phyloP scores from a whole-genome alignment of 1,284 basidiomycete genomes.

The Moesziomyces antarcticus region DNA sequence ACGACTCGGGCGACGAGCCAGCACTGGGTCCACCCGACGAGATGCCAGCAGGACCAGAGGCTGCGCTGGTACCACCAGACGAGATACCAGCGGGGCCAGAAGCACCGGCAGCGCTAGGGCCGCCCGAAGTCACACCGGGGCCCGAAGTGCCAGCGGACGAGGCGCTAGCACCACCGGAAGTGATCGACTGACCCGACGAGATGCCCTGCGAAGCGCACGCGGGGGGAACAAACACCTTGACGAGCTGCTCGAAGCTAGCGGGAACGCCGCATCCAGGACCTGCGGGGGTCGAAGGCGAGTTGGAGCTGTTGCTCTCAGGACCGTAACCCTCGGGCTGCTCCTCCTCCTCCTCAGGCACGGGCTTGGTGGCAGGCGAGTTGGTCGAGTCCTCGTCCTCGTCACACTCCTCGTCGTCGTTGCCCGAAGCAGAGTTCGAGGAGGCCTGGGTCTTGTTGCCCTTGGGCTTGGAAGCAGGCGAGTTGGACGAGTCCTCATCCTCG shows the following conservation, averaged over 20 bases:
- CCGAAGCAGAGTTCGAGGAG: too few species aligned
- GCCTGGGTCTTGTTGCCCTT: too few species aligned
- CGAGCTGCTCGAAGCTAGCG: conserved; percentile 16
- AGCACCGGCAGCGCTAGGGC: background rate
- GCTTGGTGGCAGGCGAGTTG: background rate
- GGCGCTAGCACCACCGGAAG: conserved; percentile 9
- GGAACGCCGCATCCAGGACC: conserved; percentile 4
- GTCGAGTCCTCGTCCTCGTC: background rate
- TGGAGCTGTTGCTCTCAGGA: background rate
- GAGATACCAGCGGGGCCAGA: conserved; percentile 5
- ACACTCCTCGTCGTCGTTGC: background rate
- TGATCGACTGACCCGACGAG: conserved; percentile 11
- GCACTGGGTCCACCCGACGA: background rate
- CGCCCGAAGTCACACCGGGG: conserved; percentile 13
- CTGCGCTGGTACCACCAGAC: conserved; percentile 8
- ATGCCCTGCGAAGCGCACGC: background rate
- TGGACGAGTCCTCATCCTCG: background rate
- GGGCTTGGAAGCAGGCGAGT: background rate
- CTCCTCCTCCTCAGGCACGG: too few species aligned
- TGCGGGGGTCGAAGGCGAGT: background rate
- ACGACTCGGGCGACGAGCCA: too few species aligned
- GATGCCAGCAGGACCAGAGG: too few species aligned
- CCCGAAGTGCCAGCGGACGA: background rate
- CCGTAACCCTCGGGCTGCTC: background rate
- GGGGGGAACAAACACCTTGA: conserved; percentile 22